These are phyloP conservation scores for Fusarium lyarnte DNA, from an alignment of 2,329 filamentous ascomycete genomes.

Conservation along the genomic window DNA sequence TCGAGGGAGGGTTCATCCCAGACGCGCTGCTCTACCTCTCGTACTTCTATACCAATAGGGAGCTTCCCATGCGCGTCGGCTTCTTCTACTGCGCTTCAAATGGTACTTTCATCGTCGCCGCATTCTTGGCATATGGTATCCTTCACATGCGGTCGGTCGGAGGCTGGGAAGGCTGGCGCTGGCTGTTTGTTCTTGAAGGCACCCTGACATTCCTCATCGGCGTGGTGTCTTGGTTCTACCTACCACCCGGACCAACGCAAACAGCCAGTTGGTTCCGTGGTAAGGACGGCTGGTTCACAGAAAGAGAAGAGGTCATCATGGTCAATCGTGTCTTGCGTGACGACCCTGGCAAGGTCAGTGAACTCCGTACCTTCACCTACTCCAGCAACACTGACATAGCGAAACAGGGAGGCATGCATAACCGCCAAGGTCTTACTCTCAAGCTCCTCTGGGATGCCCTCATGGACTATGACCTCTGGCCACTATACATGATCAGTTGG, in stretches of 20 bases:
- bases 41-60: slow-evolving; percentile 69
- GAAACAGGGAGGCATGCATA: slow-evolving; percentile 63
- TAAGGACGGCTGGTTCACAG: slow-evolving; percentile 64
- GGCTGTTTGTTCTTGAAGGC: slow-evolving; percentile 59
- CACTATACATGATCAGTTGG: slow-evolving; percentile 27
- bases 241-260: slow-evolving; percentile 48
- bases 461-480: slow-evolving; percentile 63
- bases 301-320: slow-evolving; percentile 60
- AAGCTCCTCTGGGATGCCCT: slow-evolving; percentile 59
- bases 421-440: slow-evolving; percentile 62
- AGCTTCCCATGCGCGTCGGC: slow-evolving; percentile 68
- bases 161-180: slow-evolving; percentile 65
- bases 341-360: slow-evolving; percentile 57
- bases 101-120: not conserved
- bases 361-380: accelerated
- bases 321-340: slow-evolving; percentile 67
- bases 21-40: slow-evolving; percentile 66
- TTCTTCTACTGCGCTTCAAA: slow-evolving; percentile 69
- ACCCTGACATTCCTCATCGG: slow-evolving; percentile 46
- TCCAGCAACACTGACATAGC: not conserved
- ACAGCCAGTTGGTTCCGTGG: slow-evolving; percentile 64
- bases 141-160: slow-evolving; percentile 62
- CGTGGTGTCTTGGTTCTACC: slow-evolving; percentile 32
- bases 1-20: slow-evolving; percentile 25
- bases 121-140: slow-evolving; percentile 56